Percentiles rank a stretch among this genome's conserved stretches.
Evolutionary conservation across 139 green algal species (phyloP).

Genomic region (Auxenochlorella protothecoides): DNA sequence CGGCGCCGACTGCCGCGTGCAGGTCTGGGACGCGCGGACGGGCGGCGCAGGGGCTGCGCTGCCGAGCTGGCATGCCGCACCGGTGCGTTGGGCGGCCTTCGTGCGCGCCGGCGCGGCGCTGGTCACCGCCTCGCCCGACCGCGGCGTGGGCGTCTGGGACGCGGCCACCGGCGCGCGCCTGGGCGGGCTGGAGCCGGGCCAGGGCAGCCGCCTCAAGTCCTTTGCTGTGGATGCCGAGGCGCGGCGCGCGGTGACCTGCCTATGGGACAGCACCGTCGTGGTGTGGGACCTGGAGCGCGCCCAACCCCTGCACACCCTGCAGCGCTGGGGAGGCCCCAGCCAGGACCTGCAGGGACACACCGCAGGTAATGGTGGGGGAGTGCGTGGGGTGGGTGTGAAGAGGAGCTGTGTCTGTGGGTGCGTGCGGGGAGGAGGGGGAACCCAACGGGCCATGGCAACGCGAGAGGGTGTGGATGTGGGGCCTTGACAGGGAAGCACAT

Average conservation of each 20-base stretch:
- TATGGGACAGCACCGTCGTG: constrained; percentile 53
- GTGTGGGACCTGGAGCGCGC: constrained; percentile 46
- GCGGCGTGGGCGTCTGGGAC: constrained; percentile 31
- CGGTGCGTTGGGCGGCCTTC: constrained; percentile 28
- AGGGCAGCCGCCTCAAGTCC: constrained; percentile 43
- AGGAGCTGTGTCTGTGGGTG: neutral
- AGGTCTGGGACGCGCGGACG: no score
- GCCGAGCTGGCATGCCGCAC: constrained; percentile 20
- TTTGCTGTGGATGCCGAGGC: constrained; percentile 41
- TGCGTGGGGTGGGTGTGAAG: neutral
- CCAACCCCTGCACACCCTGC: constrained; percentile 32
- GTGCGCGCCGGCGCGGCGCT: constrained; percentile 23
- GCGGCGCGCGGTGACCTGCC: constrained; percentile 21
- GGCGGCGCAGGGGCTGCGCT: neutral
- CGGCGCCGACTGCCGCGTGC: neutral
- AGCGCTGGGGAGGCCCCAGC: constrained; percentile 32
- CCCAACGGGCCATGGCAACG: no score
- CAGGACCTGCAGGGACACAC: constrained; percentile 34
- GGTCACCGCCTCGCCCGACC: constrained; percentile 31
- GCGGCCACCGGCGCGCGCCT: neutral
- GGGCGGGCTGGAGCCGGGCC: constrained; percentile 17
- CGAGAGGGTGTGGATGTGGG: no score
- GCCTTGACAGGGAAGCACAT: no score
- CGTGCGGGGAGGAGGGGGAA: no score
- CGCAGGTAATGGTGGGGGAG: constrained; percentile 1